phyloP scores from a whole-genome alignment of 768 basidiomycete genomes.

The Lactifluus volemus region DNA sequence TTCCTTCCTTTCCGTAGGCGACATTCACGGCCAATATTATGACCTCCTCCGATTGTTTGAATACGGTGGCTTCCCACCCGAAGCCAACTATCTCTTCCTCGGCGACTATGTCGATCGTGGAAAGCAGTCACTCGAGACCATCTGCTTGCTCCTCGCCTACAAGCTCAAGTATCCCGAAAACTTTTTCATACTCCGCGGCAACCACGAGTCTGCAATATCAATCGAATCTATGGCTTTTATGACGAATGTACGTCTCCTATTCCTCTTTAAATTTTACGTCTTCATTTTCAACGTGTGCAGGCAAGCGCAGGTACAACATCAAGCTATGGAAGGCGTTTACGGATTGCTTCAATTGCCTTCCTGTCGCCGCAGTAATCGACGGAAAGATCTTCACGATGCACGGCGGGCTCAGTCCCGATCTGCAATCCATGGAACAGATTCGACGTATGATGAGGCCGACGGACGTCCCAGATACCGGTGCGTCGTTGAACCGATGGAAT shows the following conservation, averaged over 20 bases:
- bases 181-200: constrained; percentile 97
- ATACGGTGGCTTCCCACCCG: constrained; percentile 98
- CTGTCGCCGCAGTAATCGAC: constrained; percentile 98
- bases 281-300: constrained; percentile 32
- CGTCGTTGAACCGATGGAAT: constrained; percentile 19
- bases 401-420: constrained; percentile 90
- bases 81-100: constrained; percentile 99
- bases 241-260: constrained; percentile 68
- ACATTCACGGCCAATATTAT: constrained; percentile 99
- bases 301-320: constrained; percentile 99
- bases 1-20: constrained; percentile 44
- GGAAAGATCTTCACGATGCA: constrained; percentile 99
- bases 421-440: constrained; percentile 99
- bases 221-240: constrained; percentile 99
- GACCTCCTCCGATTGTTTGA: constrained; percentile 96
- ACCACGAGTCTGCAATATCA: constrained; percentile 98
- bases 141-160: constrained; percentile 96
- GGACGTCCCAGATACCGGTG: constrained; percentile 96
- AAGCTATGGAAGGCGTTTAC: constrained; percentile 99
- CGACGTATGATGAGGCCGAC: constrained; percentile 96
- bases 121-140: constrained; percentile 97
- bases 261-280: constrained; percentile 26
- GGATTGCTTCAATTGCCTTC: constrained; percentile 98
- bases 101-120: constrained; percentile 99
- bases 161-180: constrained; percentile 99